A percentile compares a stretch with the other conserved stretches of the same genome.
Evolutionary conservation across 805 yeast genomes (phyloP).

Genomic region (Candida xiaguanensis): DNA sequence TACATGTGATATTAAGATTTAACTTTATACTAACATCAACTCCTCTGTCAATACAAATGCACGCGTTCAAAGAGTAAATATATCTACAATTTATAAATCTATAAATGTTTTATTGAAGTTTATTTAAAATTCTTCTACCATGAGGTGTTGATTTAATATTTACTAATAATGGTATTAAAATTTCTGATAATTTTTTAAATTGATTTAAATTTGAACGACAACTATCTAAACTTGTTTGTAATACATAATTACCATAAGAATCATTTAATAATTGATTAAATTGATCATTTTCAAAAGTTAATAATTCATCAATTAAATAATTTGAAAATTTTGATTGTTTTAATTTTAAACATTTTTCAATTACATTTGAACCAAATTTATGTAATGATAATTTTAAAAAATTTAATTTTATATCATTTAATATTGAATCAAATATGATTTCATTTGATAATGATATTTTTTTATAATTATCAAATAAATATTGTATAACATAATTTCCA

Average conservation of each 20-base stretch:
- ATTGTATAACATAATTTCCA: slow-evolving; percentile 96
- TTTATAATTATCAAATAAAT: slow-evolving; percentile 60
- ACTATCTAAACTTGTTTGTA: slow-evolving; percentile 55
- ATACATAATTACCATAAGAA: slow-evolving; percentile 57
- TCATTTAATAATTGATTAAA: slow-evolving; percentile 49
- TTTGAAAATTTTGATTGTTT: slow-evolving; percentile 40
- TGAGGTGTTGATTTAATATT: slow-evolving; percentile 88
- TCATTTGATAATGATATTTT: not conserved
- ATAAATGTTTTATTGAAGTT: slow-evolving; percentile 39
- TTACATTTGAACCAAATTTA: slow-evolving; percentile 59
- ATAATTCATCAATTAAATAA: slow-evolving; percentile 26
- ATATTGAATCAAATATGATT: slow-evolving; percentile 18
- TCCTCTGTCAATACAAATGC: too few species aligned
- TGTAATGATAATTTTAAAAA: slow-evolving; percentile 49
- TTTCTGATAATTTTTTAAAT: slow-evolving; percentile 51
- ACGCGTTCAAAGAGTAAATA: too few species aligned
- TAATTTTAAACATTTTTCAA: slow-evolving; percentile 53
- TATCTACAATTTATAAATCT: too few species aligned
- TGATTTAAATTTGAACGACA: slow-evolving; percentile 33
- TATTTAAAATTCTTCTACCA: slow-evolving; percentile 87
- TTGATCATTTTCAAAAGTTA: slow-evolving; percentile 25
- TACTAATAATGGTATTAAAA: slow-evolving; percentile 70
- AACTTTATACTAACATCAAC: too few species aligned
- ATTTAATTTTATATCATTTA: slow-evolving; percentile 28
- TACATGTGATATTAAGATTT: too few species aligned